Percentiles rank a stretch among this genome's conserved stretches.
These are phyloP conservation scores for Strigomonas culicis DNA, from an alignment of 208 protist genomes.

Conservation along the genomic window DNA sequence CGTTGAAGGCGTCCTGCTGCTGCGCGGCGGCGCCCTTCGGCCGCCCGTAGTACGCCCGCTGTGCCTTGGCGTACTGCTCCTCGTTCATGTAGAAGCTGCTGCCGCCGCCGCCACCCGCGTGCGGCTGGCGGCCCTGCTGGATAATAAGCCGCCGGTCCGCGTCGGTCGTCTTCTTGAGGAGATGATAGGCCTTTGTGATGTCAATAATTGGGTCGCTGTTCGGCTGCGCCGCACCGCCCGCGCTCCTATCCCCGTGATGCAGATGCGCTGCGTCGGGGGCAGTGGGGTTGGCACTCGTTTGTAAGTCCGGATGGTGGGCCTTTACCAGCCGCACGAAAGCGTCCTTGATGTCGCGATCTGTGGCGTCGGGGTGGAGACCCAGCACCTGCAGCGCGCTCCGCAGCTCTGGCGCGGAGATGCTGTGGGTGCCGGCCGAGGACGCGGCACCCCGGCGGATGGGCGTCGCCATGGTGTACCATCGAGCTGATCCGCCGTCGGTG, in stretches of 20 bases:
- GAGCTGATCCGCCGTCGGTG: too few species aligned
- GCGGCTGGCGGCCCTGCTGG: background rate
- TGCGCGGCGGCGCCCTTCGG: background rate
- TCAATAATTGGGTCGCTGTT: slow-evolving; percentile 12
- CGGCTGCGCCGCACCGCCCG: slow-evolving; percentile 4
- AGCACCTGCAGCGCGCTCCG: slow-evolving; percentile 32
- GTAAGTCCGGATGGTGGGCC: slow-evolving; percentile 51
- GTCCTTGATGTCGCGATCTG: slow-evolving; percentile 53
- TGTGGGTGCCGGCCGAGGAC: background rate
- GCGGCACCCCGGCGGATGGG: too few species aligned
- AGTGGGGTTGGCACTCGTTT: background rate
- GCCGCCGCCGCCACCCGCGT: background rate
- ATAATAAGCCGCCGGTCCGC: slow-evolving; percentile 44
- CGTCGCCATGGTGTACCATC: too few species aligned
- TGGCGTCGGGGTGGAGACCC: slow-evolving; percentile 31
- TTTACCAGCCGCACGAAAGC: slow-evolving; percentile 54
- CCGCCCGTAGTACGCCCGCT: slow-evolving; percentile 36
- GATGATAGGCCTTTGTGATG: slow-evolving; percentile 59
- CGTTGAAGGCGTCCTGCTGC: slow-evolving; percentile 10
- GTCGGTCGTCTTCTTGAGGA: slow-evolving; percentile 29
- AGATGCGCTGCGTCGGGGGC: background rate
- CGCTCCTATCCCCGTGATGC: background rate
- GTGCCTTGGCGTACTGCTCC: slow-evolving; percentile 38
- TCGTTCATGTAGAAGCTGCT: slow-evolving; percentile 26
- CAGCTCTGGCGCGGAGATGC: background rate